phyloP scores from a whole-genome alignment of 352 stramenopile genomes.

The Globisporangium recalcitrans region DNA sequence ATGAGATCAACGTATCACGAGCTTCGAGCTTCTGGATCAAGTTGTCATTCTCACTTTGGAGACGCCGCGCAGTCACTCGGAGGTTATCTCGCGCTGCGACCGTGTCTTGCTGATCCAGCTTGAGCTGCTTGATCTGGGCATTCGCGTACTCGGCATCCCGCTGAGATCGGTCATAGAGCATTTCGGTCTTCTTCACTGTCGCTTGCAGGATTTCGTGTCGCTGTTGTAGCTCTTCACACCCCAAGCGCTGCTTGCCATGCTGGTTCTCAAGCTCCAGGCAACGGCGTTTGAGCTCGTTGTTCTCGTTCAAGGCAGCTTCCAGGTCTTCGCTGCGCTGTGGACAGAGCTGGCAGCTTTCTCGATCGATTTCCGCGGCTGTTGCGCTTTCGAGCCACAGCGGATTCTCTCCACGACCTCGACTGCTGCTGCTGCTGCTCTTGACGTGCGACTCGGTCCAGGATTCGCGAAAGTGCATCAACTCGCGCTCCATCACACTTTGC shows the following conservation, averaged over 20 bases:
- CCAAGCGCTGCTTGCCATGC: conserved; percentile 21
- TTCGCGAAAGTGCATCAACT: conserved; percentile 5
- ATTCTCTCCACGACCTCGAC: not conserved
- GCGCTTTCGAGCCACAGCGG: not conserved
- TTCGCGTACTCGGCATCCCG: conserved; percentile 8
- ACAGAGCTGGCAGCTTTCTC: conserved; percentile 11
- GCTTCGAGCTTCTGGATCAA: conserved; percentile 15
- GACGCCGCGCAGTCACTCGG: not conserved
- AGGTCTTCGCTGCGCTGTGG: conserved; percentile 10
- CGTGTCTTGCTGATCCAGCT: conserved; percentile 11
- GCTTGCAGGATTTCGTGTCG: conserved; percentile 23
- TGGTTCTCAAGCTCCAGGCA: conserved; percentile 39
- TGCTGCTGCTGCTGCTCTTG: not conserved
- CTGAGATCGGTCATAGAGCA: conserved; percentile 1
- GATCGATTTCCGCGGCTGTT: not conserved
- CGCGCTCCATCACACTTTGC: conserved; percentile 24
- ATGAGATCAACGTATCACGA: not conserved
- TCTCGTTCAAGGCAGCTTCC: conserved; percentile 1
- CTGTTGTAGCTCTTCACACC: conserved; percentile 21
- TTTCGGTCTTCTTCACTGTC: conserved; percentile 20
- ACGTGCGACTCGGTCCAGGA: not conserved
- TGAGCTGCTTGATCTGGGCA: conserved; percentile 13
- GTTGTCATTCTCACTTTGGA: conserved; percentile 19
- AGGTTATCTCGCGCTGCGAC: conserved; percentile 18
- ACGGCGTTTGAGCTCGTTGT: conserved; percentile 34